Conservation (phyloP, 2,329 filamentous ascomycete species). For the Aotearoamyces nothofagi region DNA sequence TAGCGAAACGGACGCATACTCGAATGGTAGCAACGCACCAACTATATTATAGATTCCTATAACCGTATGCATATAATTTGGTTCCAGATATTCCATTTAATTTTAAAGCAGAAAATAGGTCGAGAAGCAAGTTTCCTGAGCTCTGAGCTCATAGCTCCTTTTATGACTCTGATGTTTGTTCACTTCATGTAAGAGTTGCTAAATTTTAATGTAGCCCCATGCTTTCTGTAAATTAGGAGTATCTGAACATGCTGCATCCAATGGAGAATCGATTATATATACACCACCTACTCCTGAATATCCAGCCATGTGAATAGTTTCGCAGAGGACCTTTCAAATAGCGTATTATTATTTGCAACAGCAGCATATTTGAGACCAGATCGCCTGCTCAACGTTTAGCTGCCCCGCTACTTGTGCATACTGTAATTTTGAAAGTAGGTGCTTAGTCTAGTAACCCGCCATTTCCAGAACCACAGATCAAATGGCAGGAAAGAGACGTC, state of each 20-base stretch:
- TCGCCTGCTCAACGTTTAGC: conserved; percentile 19
- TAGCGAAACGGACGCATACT: conserved; percentile 1
- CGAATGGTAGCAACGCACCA: not conserved
- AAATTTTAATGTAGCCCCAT: no score
- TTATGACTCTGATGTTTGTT: no score
- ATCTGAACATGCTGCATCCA: no score
- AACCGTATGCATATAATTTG: no score
- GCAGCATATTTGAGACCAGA: conserved; percentile 14
- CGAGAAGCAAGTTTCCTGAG: no score
- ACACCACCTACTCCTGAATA: not conserved
- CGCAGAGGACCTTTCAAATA: not conserved
- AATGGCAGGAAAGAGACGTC: conserved; percentile 25
- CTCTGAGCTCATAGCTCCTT: no score
- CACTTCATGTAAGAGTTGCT: no score
- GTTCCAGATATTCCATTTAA: no score
- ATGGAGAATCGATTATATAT: no score
- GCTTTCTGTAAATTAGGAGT: no score
- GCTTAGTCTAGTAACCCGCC: conserved; percentile 10
- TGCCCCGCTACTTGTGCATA: conserved; percentile 4
- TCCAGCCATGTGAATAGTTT: not conserved
- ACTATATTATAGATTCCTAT: not conserved
- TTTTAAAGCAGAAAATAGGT: no score
- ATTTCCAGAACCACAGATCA: conserved; percentile 6
- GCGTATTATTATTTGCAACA: conserved; percentile 10
- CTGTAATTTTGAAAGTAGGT: conserved; percentile 6